Conservation (phyloP, 768 basidiomycete species). For the Lactarius indigo region DNA sequence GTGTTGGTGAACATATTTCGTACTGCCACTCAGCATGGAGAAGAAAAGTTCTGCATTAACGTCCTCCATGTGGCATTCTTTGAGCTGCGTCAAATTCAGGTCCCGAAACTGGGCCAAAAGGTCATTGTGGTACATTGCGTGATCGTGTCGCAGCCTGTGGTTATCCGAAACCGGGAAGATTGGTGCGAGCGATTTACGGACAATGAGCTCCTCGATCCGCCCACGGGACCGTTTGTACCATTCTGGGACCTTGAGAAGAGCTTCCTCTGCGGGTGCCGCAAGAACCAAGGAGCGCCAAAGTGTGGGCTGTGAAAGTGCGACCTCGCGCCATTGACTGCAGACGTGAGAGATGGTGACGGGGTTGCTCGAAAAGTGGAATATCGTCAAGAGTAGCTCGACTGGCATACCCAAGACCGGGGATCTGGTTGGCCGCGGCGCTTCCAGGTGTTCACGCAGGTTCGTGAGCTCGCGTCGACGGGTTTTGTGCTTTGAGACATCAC, state of each 20-base stretch:
- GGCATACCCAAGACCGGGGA: constrained; percentile 44
- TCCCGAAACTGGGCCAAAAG: neutral
- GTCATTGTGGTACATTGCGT: constrained; percentile 19
- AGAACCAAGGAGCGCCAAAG: constrained; percentile 64
- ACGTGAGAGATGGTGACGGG: constrained; percentile 53
- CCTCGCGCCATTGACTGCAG: constrained; percentile 58
- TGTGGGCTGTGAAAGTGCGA: constrained; percentile 48
- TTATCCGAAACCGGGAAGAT: constrained; percentile 18
- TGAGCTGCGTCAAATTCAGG: constrained; percentile 7
- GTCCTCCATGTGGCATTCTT: constrained; percentile 6
- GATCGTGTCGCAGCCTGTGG: neutral
- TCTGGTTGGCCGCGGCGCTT: neutral
- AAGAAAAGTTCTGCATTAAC: constrained; percentile 4
- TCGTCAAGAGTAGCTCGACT: constrained; percentile 59
- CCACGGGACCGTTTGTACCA: constrained; percentile 60
- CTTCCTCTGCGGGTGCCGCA: constrained; percentile 35
- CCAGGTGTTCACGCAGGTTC: constrained; percentile 8
- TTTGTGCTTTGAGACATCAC: constrained; percentile 41
- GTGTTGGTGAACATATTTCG: too few relatives aligned
- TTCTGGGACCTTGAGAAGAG: constrained; percentile 48
- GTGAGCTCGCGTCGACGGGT: constrained; percentile 34
- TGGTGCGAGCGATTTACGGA: constrained; percentile 25
- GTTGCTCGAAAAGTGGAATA: constrained; percentile 46
- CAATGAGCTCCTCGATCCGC: constrained; percentile 33
- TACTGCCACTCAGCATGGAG: neutral